A percentile compares a stretch with the other conserved stretches of the same genome.
Conservation (phyloP, 2,329 filamentous ascomycete species). For the Fusarium miscanthi region DNA sequence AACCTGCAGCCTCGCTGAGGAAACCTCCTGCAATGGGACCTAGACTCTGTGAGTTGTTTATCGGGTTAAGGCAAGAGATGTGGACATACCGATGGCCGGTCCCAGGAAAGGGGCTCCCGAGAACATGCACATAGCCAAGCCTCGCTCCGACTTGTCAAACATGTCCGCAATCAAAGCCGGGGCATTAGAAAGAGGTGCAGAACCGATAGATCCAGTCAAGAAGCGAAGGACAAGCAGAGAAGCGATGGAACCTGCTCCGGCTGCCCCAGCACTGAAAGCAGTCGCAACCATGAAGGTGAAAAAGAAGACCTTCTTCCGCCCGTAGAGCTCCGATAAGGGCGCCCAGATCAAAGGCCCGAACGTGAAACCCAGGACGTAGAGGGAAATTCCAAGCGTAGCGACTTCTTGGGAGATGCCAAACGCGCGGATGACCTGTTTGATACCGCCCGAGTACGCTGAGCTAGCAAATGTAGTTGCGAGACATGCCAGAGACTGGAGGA, state of each 20-base stretch:
- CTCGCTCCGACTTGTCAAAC: constrained; percentile 60
- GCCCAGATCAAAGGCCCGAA: constrained; percentile 74
- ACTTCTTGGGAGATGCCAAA: constrained; percentile 65
- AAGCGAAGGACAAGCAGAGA: constrained; percentile 53
- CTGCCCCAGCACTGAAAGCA: constrained; percentile 70
- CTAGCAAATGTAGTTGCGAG: constrained; percentile 76
- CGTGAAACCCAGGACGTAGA: constrained; percentile 71
- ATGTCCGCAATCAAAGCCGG: constrained; percentile 11
- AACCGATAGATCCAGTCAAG: not conserved
- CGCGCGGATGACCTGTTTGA: constrained; percentile 62
- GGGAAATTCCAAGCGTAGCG: constrained; percentile 69
- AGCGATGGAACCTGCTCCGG: constrained; percentile 65
- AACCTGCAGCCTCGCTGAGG: constrained; percentile 64
- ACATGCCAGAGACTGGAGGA: constrained; percentile 66
- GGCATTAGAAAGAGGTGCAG: constrained; percentile 8
- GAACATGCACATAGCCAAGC: constrained; percentile 65
- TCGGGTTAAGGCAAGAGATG: fast-evolving
- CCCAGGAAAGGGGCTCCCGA: constrained; percentile 57
- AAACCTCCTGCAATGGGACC: constrained; percentile 69
- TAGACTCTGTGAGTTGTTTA: not conserved
- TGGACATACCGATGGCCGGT: constrained; percentile 13
- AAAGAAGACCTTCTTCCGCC: constrained; percentile 68
- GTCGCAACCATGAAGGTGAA: constrained; percentile 66
- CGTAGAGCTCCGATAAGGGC: constrained; percentile 72
- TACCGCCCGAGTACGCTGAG: constrained; percentile 71